Conservation (phyloP, 805 yeast genomes). For the Naumovozyma dairenensis region DNA sequence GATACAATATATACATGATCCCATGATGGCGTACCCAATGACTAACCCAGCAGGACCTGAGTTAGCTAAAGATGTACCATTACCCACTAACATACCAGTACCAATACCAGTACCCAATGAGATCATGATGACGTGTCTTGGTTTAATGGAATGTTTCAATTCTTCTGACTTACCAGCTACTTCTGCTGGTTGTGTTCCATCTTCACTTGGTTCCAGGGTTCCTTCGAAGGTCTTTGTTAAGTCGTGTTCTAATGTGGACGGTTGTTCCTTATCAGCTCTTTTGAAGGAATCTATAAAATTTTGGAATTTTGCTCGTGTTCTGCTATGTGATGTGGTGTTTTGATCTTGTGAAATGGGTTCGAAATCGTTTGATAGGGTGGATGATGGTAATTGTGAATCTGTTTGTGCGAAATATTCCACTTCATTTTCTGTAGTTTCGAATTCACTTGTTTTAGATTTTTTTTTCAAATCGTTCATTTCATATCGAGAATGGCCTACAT, state of each 20-base stretch:
- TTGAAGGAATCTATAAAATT: conserved; percentile 16
- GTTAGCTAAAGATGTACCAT: conserved; percentile 37
- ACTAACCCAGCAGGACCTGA: conserved; percentile 43
- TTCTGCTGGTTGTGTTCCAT: not conserved
- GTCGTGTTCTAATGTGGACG: not conserved
- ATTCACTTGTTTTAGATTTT: conserved; percentile 5
- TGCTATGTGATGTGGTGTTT: too few species aligned
- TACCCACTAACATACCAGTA: conserved; percentile 56
- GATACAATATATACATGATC: conserved; percentile 47
- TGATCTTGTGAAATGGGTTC: too few species aligned
- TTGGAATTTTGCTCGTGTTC: conserved; percentile 3
- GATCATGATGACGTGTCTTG: conserved; percentile 57
- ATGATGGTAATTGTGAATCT: not conserved
- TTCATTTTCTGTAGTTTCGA: conserved; percentile 15
- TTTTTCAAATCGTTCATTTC: conserved; percentile 8
- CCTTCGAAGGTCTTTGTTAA: too few species aligned
- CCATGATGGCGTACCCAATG: conserved; percentile 49
- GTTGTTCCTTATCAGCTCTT: conserved; percentile 10
- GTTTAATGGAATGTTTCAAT: conserved; percentile 27
- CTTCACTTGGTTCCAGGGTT: too few species aligned
- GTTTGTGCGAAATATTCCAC: conserved; percentile 21
- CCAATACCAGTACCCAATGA: conserved; percentile 84
- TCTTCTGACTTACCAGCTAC: conserved; percentile 8
- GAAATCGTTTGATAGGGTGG: not conserved
- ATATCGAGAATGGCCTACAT: conserved; percentile 2